Percentiles rank a stretch among this genome's conserved stretches.
Evolutionary conservation across 768 basidiomycete species (phyloP).

Genomic region (Rhodotorula taiwanensis): DNA sequence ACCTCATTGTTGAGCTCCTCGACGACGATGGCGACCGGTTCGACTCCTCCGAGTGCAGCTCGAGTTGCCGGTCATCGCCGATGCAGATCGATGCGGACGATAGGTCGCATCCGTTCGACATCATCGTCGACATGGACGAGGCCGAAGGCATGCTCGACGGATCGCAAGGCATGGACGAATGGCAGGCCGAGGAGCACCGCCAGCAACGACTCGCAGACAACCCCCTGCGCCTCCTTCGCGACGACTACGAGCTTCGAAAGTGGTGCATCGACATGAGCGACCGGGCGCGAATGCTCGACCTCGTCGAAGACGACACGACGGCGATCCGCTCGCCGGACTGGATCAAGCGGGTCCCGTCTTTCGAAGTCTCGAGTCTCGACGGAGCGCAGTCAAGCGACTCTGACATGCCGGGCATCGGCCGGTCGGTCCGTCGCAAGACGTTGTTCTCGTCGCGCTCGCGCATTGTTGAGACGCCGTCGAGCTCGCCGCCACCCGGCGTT

Average conservation of each 20-base stretch:
- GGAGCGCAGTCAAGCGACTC: not conserved
- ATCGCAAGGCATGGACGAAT: not conserved
- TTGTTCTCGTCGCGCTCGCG: too few species aligned
- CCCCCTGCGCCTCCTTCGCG: slow-evolving; percentile 6
- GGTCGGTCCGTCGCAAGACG: too few species aligned
- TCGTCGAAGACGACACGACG: not conserved
- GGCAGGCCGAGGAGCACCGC: slow-evolving; percentile 9
- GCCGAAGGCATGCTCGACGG: not conserved
- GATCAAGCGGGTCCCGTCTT: not conserved
- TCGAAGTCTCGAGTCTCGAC: slow-evolving; percentile 1
- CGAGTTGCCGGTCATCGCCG: not conserved
- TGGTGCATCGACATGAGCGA: slow-evolving; percentile 25
- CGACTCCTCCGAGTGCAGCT: not conserved
- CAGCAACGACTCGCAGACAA: slow-evolving; percentile 2
- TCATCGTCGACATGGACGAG: not conserved
- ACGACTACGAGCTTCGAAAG: slow-evolving; percentile 23
- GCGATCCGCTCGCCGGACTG: slow-evolving; percentile 1
- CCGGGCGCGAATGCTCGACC: not conserved
- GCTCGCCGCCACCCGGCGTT: too few species aligned
- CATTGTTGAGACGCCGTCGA: too few species aligned
- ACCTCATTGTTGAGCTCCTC: slow-evolving; percentile 21
- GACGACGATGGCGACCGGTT: slow-evolving; percentile 18
- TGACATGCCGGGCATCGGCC: not conserved
- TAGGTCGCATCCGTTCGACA: not conserved
- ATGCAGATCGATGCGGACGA: not conserved